Evolutionary conservation across 768 basidiomycete genomes (phyloP), one percentile per base, ranked within the genome.

Genomic region (Favolaschia claudopus): DNA sequence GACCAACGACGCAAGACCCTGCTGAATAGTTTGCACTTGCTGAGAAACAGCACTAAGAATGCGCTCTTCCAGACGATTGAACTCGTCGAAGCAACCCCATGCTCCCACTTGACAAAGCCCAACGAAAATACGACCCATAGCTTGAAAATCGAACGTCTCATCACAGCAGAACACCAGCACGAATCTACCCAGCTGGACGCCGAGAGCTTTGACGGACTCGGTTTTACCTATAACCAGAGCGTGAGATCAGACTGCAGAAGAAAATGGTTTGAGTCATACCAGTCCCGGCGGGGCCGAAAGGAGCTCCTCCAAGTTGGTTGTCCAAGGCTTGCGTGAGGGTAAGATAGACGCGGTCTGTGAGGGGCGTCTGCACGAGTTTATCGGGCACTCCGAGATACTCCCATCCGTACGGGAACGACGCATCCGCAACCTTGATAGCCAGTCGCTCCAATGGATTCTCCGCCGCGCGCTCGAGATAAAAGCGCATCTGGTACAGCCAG

Each of bases 111-210:
- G 96, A 77, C 97, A 99, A 14, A 99, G 85, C 48, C 97, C 97
- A 67, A 99, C 89, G 72, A 99, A 99, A 67, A 99, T 99, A 62
- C 97, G 92, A 62, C 97, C 97, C 97, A 99, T 99, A 1, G 97
- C 97, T 72, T 99, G 96, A 82, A 99, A 99, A 75, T 99, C 97
- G 75, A 99, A 99, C 0, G 93, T 97, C 74, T 99, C 97, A 74
- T 99, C 97, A 70, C 97, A 99, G 72, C 97, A 99, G 79, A 99
- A 99, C n/a, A 99, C 97, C 44, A 99, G 83, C n/a, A 99, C 97
- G 69, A 99, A 99, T 33, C 97, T 89, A 36, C 97, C 97, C 6
- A 99, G 87, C 68, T 97, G 96, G 2, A 98, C 94, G 46, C 97
- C 97, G 20, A 99, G 87, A 2, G 97, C 96, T 75, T 99, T 99